Evolutionary conservation across 139 green algal genomes (phyloP), one percentile per base, ranked within the genome.

Genomic region (Chlamydomonas sp.): DNA sequence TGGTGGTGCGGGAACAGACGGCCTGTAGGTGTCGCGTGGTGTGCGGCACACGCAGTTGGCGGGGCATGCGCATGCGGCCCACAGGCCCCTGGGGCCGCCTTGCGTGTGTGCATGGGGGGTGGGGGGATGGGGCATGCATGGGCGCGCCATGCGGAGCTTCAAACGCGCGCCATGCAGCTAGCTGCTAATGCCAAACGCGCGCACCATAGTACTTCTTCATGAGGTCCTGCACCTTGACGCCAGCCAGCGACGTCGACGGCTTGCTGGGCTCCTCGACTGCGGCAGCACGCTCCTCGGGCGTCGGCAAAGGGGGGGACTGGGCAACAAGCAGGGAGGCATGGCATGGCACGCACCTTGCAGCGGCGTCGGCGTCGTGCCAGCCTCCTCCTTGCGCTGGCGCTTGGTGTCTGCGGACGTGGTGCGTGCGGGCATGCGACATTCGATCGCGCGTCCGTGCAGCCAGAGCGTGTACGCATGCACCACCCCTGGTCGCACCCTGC

Each of bases 1-100:
- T 90, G 84, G 35, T 93, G 69, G 33, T 82, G 68, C 1, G 90
- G 90, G 63, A 93, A 96, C 3, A 95, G 66, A 16, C 30, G 28
- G 50, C 50, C 50, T 62, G 50, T 24, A 62, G n/a, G 8, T 24
- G 13, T 5, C 50, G 30, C 50, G 30, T 29, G 28, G 50, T 29
- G n/a, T 20, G 20, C 43, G 20, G 43, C 43, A 54, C 43, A 54
- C 20, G 20, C 22, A 62, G 30, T 8, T 34, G 39, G 8, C 10
- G 8, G 39, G 8, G 8, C 8, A 8, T 50, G 39, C 13, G 10
- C 39, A 13, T 50, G 39, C 8, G 39, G 39, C 10, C 10, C 10
- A 50, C 39, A 50, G 13, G 10, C 13, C 39, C 13, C 39, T 8
- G 39, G 39, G 13, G 39, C 13, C 39, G 39, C 13, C 8, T n/a